phyloP scores from a whole-genome alignment of 768 basidiomycete genomes.

The Boletales sp. region DNA sequence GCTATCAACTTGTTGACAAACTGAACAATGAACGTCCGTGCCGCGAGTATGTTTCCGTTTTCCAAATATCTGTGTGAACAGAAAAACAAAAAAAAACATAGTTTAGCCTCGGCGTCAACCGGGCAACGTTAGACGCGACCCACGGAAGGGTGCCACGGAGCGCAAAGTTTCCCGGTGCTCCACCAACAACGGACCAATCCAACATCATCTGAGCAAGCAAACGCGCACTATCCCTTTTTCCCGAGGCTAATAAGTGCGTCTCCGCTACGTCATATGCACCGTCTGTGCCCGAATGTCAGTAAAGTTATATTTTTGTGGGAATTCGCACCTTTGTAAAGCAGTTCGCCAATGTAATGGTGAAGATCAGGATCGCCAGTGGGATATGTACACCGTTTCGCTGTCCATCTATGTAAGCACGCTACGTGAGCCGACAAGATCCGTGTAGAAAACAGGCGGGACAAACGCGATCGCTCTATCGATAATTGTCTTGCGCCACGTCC shows the following conservation, averaged over 20 bases:
- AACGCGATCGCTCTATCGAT: conserved; percentile 84
- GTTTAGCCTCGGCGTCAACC: conserved; percentile 2
- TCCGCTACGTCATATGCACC: conserved; percentile 74
- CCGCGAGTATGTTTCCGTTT: conserved; percentile 89
- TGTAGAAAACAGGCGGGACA: conserved; percentile 26
- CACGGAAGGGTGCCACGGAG: conserved; percentile 84
- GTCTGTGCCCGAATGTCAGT: conserved; percentile 44
- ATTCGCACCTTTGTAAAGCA: conserved; percentile 73
- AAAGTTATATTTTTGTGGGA: background rate
- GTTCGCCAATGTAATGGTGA: conserved; percentile 87
- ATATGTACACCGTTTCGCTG: conserved; percentile 68
- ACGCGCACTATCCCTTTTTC: conserved; percentile 85
- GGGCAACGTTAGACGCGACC: conserved; percentile 10
- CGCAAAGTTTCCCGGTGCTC: conserved; percentile 69
- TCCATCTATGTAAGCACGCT: conserved; percentile 60
- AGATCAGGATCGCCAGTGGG: conserved; percentile 87
- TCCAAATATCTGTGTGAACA: conserved; percentile 56
- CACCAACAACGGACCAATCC: conserved; percentile 64
- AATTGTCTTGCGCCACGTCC: conserved; percentile 87
- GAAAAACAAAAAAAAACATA: background rate
- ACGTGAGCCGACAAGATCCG: conserved; percentile 16
- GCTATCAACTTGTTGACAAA: conserved; percentile 64
- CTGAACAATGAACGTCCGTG: conserved; percentile 86
- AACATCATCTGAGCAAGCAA: conserved; percentile 83
- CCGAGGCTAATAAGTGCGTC: conserved; percentile 77